Base-by-base conservation (phyloP, 2,329 filamentous ascomycete species). In the Plectosphaerella sp. region DNA sequence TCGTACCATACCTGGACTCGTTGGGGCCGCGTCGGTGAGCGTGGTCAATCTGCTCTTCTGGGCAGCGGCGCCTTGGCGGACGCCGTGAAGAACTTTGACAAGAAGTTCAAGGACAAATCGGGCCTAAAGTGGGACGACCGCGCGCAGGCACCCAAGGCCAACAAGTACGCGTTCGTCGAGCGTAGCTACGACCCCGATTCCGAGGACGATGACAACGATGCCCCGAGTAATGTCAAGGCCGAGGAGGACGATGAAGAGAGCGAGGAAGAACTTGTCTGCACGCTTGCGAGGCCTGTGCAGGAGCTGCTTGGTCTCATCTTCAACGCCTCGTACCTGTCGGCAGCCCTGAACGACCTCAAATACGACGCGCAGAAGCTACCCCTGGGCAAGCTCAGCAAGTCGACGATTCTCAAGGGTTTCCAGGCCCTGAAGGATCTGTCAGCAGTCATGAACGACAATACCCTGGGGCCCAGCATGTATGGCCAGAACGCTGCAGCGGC, bases 91-190 rank as follows among this genome's bases (percentile, higher is more conserved):
- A 61, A 76, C 14, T 87, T 85, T 54, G 70, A 82, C 52, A 80
- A 77, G 60, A 84, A 85, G 61, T 87, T 87, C 67, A 80, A 76
- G 52, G 73, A 78, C 60, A 87, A 87, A 65, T 78, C 80, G 1
- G 83, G 83, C 0, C 65, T 82, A 18, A 7, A 59, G 0, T 87
- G 84, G 82, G 72, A 67, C 0, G 67, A 80, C 28, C 77, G 84
- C 5, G 68, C 67, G 3, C 68, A 76, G 0, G 67, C 77, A 3
- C 84, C 88, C 0, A 87, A 82, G 60, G 69, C 78, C 1, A 84
- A 79, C 35, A 86, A 89, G 63, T 96, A 96, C 62, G 86, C 87
- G 3, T 96, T 91, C 64, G 78, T 96, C 11, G 89, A 95, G 70
- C 80, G 80, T 42, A 88, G 81, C 62, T 96, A 95, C 63, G 83